Percentiles rank a stretch among this genome's conserved stretches.
These are phyloP conservation scores for Mortierella claussenii DNA, from an alignment of 192 early-diverging fungal genomes.

Conservation along the genomic window DNA sequence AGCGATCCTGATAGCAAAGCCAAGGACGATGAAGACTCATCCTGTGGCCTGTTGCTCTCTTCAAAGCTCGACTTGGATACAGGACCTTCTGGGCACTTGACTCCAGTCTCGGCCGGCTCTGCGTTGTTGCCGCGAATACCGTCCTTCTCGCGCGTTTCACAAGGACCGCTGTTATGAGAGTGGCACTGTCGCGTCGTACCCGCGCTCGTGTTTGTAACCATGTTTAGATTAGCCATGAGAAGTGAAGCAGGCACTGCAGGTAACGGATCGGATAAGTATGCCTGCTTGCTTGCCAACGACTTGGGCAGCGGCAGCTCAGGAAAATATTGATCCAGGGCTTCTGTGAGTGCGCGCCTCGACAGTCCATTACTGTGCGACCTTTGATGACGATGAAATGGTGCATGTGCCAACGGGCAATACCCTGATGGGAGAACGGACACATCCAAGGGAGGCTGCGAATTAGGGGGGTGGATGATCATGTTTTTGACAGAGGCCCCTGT, in stretches of 20 bases:
- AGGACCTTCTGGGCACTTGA: background rate
- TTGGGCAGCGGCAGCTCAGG: background rate
- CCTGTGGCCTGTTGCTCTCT: too few species aligned
- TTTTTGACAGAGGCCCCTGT: background rate
- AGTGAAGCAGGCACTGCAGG: background rate
- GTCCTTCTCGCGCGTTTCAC: background rate
- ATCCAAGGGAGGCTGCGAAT: background rate
- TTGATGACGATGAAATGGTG: background rate
- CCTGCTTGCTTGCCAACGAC: background rate
- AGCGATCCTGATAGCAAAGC: too few species aligned
- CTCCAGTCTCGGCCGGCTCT: conserved; percentile 1
- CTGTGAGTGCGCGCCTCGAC: background rate
- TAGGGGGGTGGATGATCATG: background rate
- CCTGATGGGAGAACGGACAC: too few species aligned
- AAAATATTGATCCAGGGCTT: background rate
- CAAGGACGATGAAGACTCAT: too few species aligned
- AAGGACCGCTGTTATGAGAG: background rate
- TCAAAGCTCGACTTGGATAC: too few species aligned
- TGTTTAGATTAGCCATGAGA: background rate
- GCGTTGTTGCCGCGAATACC: background rate
- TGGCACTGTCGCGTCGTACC: background rate
- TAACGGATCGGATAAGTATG: background rate
- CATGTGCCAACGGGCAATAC: too few species aligned
- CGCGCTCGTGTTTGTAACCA: background rate
- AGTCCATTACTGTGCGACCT: conserved; percentile 3